Conservation (phyloP, 106 monocot genomes). For the Chionographis japonica region DNA sequence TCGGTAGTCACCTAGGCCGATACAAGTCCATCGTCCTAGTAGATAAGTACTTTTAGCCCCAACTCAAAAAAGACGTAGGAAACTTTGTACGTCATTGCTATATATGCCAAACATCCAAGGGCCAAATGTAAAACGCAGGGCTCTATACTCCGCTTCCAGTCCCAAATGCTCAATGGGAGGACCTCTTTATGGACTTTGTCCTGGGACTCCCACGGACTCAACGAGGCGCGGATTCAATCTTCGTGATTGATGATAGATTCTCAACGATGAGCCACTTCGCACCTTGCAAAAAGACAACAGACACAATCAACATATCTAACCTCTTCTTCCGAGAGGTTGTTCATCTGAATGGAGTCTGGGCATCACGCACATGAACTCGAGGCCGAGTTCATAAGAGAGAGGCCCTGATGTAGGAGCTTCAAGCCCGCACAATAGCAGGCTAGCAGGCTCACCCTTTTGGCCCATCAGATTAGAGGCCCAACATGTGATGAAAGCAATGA, state of each 20-base stretch:
- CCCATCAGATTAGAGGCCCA: too few relatives aligned
- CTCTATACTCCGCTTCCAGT: not conserved
- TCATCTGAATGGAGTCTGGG: not conserved
- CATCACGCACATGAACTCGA: too few relatives aligned
- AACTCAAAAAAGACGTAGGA: not conserved
- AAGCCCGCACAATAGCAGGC: too few relatives aligned
- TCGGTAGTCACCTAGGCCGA: not conserved
- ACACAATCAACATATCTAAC: not conserved
- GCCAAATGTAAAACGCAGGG: not conserved
- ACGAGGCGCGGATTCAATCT: not conserved
- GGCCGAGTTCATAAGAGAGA: too few relatives aligned
- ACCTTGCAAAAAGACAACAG: conserved; percentile 1
- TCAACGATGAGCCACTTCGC: not conserved
- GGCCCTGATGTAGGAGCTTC: too few relatives aligned
- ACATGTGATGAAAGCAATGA: too few relatives aligned
- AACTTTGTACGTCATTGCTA: not conserved
- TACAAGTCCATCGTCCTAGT: not conserved
- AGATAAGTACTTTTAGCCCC: not conserved
- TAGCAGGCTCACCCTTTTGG: too few relatives aligned
- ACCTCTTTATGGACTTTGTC: conserved; percentile 7
- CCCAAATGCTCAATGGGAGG: not conserved
- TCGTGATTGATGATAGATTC: not conserved
- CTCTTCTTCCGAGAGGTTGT: conserved; percentile 6
- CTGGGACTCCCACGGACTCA: not conserved
- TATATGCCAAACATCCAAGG: not conserved